Evolutionary conservation across 2,329 filamentous ascomycete species (phyloP).

Genomic region (Furcasterigmium furcatum): DNA sequence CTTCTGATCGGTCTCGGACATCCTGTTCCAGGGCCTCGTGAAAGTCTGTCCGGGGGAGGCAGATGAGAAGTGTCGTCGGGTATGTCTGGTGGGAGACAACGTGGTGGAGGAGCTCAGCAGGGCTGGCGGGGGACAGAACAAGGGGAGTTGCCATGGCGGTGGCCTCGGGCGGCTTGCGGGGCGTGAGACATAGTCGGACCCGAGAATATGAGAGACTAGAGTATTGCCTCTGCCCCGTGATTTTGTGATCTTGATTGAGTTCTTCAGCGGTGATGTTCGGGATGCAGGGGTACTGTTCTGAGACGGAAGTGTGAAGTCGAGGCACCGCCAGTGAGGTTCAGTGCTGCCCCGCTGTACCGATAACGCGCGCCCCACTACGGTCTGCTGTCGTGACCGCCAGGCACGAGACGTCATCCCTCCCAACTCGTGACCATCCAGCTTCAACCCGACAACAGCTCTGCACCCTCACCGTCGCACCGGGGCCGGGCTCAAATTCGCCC

Average conservation of each 20-base stretch:
- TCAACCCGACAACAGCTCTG: background rate
- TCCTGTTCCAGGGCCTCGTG: constrained; percentile 38
- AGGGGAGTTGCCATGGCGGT: constrained; percentile 22
- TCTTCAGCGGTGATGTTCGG: too few species aligned
- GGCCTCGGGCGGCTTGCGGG: constrained; percentile 4
- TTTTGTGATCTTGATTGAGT: too few species aligned
- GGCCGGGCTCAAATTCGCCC: constrained; percentile 1
- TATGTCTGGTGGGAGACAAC: constrained; percentile 53
- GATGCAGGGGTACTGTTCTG: too few species aligned
- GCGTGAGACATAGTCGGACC: too few species aligned
- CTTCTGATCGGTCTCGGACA: background rate
- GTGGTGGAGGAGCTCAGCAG: constrained; percentile 61
- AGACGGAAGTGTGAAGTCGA: too few species aligned
- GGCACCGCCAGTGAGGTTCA: too few species aligned
- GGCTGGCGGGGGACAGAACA: constrained; percentile 50
- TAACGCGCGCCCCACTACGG: background rate
- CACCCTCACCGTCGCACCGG: too few species aligned
- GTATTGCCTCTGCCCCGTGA: too few species aligned
- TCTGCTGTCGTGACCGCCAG: constrained; percentile 4
- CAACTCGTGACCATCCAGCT: constrained; percentile 2
- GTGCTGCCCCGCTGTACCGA: too few species aligned
- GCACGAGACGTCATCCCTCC: constrained; percentile 16
- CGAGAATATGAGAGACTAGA: too few species aligned
- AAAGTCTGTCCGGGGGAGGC: constrained; percentile 63
- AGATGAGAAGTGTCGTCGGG: constrained; percentile 69